A percentile compares a stretch with the other conserved stretches of the same genome.
These are phyloP conservation scores for Trapa bicornis DNA, from an alignment of 345 rosid species.

Conservation along the genomic window DNA sequence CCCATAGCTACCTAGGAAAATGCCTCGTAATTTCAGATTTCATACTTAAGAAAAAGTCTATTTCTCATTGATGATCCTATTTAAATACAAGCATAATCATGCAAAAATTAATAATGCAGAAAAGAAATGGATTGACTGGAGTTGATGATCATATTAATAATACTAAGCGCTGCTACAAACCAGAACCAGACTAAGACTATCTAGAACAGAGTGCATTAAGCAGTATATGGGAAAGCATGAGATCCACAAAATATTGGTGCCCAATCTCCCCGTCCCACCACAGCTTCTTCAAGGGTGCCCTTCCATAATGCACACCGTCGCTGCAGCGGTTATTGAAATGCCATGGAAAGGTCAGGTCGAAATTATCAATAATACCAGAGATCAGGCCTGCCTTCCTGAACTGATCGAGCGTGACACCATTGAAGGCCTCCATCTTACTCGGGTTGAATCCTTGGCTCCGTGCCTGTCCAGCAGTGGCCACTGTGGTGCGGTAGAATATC, in stretches of 20 bases:
- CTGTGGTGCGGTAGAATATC: conserved; percentile 59
- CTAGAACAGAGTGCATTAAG: conserved; percentile 48
- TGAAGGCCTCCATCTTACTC: conserved; percentile 74
- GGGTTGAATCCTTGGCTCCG: conserved; percentile 66
- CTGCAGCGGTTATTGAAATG: conserved; percentile 84
- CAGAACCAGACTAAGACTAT: not conserved
- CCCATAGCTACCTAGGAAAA: too few species aligned
- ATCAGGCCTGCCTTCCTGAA: conserved; percentile 48
- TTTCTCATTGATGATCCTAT: too few species aligned
- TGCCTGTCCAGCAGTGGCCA: conserved; percentile 86
- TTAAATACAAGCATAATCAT: too few species aligned
- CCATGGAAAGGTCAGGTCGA: conserved; percentile 91
- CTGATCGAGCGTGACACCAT: conserved; percentile 60
- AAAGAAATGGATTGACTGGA: too few species aligned
- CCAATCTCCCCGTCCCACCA: conserved; percentile 95
- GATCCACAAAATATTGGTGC: conserved; percentile 95
- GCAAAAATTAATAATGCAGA: too few species aligned
- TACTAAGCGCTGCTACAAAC: too few species aligned
- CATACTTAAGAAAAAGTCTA: too few species aligned
- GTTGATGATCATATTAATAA: too few species aligned
- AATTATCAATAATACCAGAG: conserved; percentile 65
- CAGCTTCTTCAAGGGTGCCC: conserved; percentile 64
- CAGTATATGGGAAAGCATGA: conserved; percentile 82
- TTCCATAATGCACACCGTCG: conserved; percentile 91
- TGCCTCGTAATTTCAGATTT: too few species aligned